Conservation (phyloP, 305 asterid genomes). For the Rubia balearica region DNA sequence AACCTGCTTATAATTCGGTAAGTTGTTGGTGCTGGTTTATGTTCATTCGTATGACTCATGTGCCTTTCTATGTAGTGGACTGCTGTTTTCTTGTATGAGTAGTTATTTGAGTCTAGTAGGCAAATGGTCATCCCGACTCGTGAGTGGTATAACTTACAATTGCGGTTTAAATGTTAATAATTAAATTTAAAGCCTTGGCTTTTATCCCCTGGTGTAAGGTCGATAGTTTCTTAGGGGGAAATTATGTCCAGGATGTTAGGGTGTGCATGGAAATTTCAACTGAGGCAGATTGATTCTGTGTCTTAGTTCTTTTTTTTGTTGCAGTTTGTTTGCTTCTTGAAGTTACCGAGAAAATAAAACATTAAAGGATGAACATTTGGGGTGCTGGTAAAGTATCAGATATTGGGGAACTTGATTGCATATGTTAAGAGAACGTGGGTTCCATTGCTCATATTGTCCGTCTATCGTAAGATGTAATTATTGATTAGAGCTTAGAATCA, state of each 20-base stretch:
- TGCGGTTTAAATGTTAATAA: background rate
- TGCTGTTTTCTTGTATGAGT: background rate
- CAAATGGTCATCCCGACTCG: background rate
- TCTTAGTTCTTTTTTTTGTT: background rate
- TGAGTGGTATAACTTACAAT: background rate
- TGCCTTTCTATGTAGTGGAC: background rate
- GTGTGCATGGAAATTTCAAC: background rate
- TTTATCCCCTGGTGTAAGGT: background rate
- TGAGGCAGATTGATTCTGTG: background rate
- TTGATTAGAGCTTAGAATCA: background rate
- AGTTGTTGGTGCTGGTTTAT: slow-evolving; percentile 4
- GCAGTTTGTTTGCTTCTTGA: background rate
- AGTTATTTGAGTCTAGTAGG: background rate
- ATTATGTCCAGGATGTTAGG: background rate
- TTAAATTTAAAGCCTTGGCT: background rate
- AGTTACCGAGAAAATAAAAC: background rate
- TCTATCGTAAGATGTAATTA: background rate
- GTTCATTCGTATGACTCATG: background rate
- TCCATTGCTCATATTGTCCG: background rate
- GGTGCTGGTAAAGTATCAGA: background rate
- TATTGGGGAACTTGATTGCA: background rate
- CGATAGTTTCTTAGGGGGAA: background rate
- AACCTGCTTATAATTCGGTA: slow-evolving; percentile 50
- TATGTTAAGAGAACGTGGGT: background rate
- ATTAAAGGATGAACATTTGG: background rate